Percentiles rank a stretch among this genome's conserved stretches.
Conservation (phyloP, 768 basidiomycete genomes). For the Boletus vermiculosoides region DNA sequence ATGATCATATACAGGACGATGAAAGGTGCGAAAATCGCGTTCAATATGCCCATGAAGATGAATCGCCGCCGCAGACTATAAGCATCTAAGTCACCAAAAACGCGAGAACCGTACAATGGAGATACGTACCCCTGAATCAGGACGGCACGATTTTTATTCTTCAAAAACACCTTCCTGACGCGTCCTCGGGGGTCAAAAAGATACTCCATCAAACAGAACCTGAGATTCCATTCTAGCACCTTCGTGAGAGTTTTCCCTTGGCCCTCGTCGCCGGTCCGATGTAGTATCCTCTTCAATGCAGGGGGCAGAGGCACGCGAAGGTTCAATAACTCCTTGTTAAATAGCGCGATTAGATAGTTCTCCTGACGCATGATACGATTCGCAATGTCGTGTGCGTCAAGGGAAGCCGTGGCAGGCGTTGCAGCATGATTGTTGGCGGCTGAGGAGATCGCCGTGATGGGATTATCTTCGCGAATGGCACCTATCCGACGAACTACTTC, state of each 20-base stretch:
- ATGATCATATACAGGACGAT: slow-evolving; percentile 95
- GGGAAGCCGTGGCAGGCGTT: slow-evolving; percentile 73
- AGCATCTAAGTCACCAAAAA: slow-evolving; percentile 3
- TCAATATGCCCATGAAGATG: slow-evolving; percentile 95
- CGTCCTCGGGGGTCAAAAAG: slow-evolving; percentile 88
- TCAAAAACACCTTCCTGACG: slow-evolving; percentile 89
- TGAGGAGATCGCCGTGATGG: slow-evolving; percentile 82
- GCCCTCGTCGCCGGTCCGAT: slow-evolving; percentile 46
- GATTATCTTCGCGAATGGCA: slow-evolving; percentile 89
- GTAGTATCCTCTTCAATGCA: slow-evolving; percentile 50
- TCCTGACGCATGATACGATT: slow-evolving; percentile 98
- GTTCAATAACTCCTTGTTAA: slow-evolving; percentile 95
- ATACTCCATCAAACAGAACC: slow-evolving; percentile 94
- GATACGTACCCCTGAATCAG: slow-evolving; percentile 78
- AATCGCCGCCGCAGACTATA: slow-evolving; percentile 77
- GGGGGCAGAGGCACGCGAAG: slow-evolving; percentile 77
- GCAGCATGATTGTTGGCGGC: slow-evolving; percentile 47
- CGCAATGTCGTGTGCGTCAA: slow-evolving; percentile 97
- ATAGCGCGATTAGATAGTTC: slow-evolving; percentile 96
- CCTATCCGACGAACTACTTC: slow-evolving; percentile 90
- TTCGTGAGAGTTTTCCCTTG: slow-evolving; percentile 82
- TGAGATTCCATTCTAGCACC: slow-evolving; percentile 95
- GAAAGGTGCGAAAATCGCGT: slow-evolving; percentile 94
- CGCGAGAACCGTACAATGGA: neutral
- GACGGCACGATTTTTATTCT: slow-evolving; percentile 72